A percentile compares a stretch with the other conserved stretches of the same genome.
Evolutionary conservation across 306 rosid genomes (phyloP).

Genomic region (Sesbania bispinosa): DNA sequence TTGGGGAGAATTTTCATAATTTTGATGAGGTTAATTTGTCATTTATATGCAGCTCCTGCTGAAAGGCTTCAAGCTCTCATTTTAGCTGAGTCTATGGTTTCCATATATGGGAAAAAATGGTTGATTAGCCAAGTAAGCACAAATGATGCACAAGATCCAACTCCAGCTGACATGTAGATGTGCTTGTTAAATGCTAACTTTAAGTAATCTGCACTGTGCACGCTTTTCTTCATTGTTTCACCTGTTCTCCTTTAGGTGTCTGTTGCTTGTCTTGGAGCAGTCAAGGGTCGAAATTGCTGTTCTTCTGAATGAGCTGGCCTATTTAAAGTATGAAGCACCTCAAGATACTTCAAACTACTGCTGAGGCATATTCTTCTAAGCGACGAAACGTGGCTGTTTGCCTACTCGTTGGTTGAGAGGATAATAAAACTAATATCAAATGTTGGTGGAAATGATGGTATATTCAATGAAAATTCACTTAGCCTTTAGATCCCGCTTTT

Average conservation of each 20-base stretch:
- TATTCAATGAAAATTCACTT: background rate
- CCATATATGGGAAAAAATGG: slow-evolving; percentile 68
- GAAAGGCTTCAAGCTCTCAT: slow-evolving; percentile 83
- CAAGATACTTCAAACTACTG: slow-evolving; percentile 51
- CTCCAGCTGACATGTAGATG: slow-evolving; percentile 65
- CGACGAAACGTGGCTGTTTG: slow-evolving; percentile 62
- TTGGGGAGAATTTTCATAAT: background rate
- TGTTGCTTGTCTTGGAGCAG: slow-evolving; percentile 88
- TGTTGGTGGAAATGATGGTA: slow-evolving; percentile 66
- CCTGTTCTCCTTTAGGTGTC: slow-evolving; percentile 57
- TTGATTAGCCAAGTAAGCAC: slow-evolving; percentile 50
- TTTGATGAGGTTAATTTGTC: slow-evolving; percentile 12
- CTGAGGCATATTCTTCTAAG: slow-evolving; percentile 56
- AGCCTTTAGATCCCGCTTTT: background rate
- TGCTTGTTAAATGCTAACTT: background rate
- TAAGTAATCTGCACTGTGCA: background rate
- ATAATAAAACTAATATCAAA: slow-evolving; percentile 72
- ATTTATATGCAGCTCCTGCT: slow-evolving; percentile 65
- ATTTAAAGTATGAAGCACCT: slow-evolving; percentile 79
- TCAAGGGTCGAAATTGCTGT: slow-evolving; percentile 95
- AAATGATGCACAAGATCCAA: slow-evolving; percentile 45
- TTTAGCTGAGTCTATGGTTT: slow-evolving; percentile 82
- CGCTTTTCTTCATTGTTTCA: slow-evolving; percentile 25
- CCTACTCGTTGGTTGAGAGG: slow-evolving; percentile 82
- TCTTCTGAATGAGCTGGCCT: slow-evolving; percentile 83